phyloP scores from a whole-genome alignment of 2,329 filamentous ascomycete genomes.

The Pezicula neosporulosa region DNA sequence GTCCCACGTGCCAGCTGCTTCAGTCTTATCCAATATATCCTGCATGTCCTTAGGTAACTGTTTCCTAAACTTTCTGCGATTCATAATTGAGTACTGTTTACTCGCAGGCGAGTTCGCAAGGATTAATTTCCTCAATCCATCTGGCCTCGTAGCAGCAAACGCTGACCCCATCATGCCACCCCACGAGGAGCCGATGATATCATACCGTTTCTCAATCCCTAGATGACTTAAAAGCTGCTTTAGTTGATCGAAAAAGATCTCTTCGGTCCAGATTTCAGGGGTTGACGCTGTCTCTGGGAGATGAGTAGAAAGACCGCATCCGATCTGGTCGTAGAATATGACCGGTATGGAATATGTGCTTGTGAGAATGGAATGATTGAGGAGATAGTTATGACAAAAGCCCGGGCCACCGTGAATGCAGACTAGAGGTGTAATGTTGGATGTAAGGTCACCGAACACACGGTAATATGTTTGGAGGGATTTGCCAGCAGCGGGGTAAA shows the following conservation, averaged over 20 bases:
- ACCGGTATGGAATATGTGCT: slow-evolving; percentile 34
- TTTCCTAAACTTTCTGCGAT: background rate
- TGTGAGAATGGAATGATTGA: background rate
- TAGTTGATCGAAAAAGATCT: slow-evolving; percentile 46
- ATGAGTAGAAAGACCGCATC: slow-evolving; percentile 44
- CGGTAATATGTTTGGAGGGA: too few relatives aligned
- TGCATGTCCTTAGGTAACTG: slow-evolving; percentile 1
- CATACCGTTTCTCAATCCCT: slow-evolving; percentile 28
- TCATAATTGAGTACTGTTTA: slow-evolving; percentile 15
- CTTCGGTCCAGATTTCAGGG: slow-evolving; percentile 40
- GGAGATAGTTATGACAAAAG: background rate
- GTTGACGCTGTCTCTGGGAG: slow-evolving; percentile 40
- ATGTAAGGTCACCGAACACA: too few relatives aligned
- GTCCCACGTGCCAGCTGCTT: background rate
- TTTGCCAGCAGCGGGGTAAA: too few relatives aligned
- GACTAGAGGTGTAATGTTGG: too few relatives aligned
- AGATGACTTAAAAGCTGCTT: slow-evolving; percentile 42
- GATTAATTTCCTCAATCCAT: slow-evolving; percentile 35
- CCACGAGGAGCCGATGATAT: slow-evolving; percentile 48
- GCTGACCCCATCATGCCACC: slow-evolving; percentile 46
- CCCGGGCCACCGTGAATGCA: too few relatives aligned
- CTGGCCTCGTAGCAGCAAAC: slow-evolving; percentile 35
- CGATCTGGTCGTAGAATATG: slow-evolving; percentile 53
- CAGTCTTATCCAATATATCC: background rate
- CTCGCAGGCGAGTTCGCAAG: slow-evolving; percentile 24